phyloP scores from a whole-genome alignment of 202 grass and related monocot species.

The Hordeum pubiflorum region DNA sequence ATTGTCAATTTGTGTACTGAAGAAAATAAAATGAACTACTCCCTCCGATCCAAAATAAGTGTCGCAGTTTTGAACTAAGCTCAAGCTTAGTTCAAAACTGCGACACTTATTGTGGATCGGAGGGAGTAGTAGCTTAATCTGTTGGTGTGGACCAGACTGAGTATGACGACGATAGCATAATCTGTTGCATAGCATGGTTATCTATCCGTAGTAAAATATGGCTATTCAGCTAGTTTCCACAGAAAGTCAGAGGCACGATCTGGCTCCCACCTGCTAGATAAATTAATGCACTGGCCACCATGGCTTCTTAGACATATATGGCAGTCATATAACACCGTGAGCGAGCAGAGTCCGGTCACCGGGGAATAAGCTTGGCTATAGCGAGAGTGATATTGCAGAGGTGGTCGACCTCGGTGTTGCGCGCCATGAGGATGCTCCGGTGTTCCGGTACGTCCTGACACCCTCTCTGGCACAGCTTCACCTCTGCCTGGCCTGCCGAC shows the following conservation, averaged over 20 bases:
- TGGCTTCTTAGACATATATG: not conserved
- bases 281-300: not conserved
- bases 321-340: not conserved
- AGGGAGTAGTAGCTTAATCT: not conserved
- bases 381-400: constrained; percentile 56
- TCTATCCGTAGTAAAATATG: not conserved
- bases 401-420: constrained; percentile 52
- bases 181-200: not conserved
- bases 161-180: not conserved
- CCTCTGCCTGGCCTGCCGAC: constrained; percentile 37
- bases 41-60: no score
- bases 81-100: no score
- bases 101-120: no score
- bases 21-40: not conserved
- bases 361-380: constrained; percentile 39
- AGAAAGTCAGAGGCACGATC: not conserved
- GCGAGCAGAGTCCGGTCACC: not conserved
- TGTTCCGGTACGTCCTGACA: constrained; percentile 36
- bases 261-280: not conserved
- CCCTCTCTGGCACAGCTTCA: constrained; percentile 54
- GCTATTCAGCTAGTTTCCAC: not conserved
- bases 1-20: not conserved
- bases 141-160: not conserved
- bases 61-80: no score
- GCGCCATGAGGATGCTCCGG: constrained; percentile 39